Percentiles rank a stretch among this genome's conserved stretches.
Conservation (phyloP, 2,329 filamentous ascomycete genomes). For the Didymella pinodella region DNA sequence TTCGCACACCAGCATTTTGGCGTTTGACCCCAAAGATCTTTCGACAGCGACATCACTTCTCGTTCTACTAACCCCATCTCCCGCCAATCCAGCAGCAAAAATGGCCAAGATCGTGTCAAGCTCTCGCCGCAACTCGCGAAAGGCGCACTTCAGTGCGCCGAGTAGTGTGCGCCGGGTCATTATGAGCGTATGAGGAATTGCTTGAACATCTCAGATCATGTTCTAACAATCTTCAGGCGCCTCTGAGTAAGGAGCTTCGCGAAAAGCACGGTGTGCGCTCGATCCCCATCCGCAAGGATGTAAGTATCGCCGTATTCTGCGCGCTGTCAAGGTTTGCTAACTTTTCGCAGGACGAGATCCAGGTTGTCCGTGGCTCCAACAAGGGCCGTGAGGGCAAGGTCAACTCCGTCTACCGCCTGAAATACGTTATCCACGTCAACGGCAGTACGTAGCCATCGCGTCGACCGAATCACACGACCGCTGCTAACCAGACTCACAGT, state of each 20-base stretch:
- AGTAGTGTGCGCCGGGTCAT: conserved; percentile 93
- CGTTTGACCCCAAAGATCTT: neutral
- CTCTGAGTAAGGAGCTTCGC: conserved; percentile 78
- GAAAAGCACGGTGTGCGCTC: conserved; percentile 95
- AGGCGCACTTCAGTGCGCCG: conserved; percentile 95
- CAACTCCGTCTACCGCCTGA: conserved; percentile 80
- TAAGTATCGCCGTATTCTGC: conserved; percentile 48
- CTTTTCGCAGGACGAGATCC: conserved; percentile 73
- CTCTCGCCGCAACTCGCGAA: conserved; percentile 98
- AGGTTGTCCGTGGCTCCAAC: conserved; percentile 88
- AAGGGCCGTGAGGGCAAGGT: conserved; percentile 99
- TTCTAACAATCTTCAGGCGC: conserved; percentile 49
- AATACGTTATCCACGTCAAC: conserved; percentile 97
- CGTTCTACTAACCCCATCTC: conserved; percentile 44
- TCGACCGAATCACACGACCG: conserved; percentile 2
- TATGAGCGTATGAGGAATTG: conserved; percentile 81
- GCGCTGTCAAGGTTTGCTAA: conserved; percentile 37
- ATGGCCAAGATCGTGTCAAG: conserved; percentile 80
- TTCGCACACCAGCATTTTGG: conserved; percentile 9
- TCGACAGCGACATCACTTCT: conserved; percentile 25
- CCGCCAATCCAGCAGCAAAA: conserved; percentile 54
- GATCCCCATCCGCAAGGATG: conserved; percentile 95
- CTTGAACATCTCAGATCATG: conserved; percentile 35
- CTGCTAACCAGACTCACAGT: conserved; percentile 57
- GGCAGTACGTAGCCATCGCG: conserved; percentile 57